These are phyloP conservation scores for Penicillium palitans DNA, from an alignment of 2,329 filamentous ascomycete species.

Conservation along the genomic window DNA sequence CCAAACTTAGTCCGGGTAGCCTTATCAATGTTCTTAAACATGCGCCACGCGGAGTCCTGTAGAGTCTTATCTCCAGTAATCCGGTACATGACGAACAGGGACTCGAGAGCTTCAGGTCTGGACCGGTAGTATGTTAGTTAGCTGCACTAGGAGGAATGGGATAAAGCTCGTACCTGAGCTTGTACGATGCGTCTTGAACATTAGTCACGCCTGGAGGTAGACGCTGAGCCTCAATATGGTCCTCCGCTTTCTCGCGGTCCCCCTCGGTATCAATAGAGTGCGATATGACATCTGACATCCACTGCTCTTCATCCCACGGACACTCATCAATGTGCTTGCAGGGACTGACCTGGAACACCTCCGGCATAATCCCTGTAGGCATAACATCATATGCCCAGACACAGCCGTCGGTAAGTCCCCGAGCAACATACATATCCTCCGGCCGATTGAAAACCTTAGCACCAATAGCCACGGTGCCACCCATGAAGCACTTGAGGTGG, in stretches of 20 bases:
- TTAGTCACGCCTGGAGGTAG: conserved; percentile 33
- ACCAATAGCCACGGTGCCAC: conserved; percentile 62
- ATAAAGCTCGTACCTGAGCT: conserved; percentile 28
- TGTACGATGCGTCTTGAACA: conserved; percentile 32
- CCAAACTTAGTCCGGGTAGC: conserved; percentile 46
- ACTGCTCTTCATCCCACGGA: conserved; percentile 54
- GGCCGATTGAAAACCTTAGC: conserved; percentile 57
- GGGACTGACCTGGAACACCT: conserved; percentile 54
- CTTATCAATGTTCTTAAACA: conserved; percentile 51
- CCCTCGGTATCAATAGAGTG: conserved; percentile 22
- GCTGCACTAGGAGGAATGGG: background rate
- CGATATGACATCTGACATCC: conserved; percentile 32
- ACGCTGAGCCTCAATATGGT: conserved; percentile 21
- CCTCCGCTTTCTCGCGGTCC: conserved; percentile 20
- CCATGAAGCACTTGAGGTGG: conserved; percentile 62
- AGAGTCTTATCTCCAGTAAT: conserved; percentile 56
- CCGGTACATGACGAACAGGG: conserved; percentile 61
- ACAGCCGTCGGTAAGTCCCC: conserved; percentile 60
- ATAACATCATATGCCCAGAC: conserved; percentile 62
- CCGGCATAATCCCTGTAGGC: conserved; percentile 62
- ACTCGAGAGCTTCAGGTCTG: conserved; percentile 60
- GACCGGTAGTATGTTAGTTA: background rate
- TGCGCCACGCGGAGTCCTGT: conserved; percentile 51
- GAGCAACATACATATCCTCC: conserved; percentile 57
- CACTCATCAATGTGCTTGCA: conserved; percentile 51